Base-by-base conservation (phyloP, 306 rosid species). In the Pachyrhizus erosus region DNA sequence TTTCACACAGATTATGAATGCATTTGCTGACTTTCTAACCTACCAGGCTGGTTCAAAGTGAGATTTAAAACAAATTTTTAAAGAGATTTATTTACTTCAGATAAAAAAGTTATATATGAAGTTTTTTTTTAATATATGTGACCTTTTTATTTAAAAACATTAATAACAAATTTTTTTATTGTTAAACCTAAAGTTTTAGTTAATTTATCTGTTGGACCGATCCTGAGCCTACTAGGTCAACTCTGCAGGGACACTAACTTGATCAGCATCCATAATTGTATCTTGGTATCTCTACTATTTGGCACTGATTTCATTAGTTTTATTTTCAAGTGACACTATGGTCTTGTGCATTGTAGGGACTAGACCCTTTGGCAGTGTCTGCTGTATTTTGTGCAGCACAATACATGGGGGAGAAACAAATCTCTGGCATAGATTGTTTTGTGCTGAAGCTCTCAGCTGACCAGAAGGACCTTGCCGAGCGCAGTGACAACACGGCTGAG, bases 401-500 rank as follows among this genome's bases (percentile, higher is more conserved):
- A 81, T 88, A 89, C 88, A 89, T 92, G 88, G 99, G 99, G 31
- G 99, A 96, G 73, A 93, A 92, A 78, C 87, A 82, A 86, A 91
- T 92, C 86, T 70, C 83, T 27, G 91, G 85, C 77, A 80, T 76
- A 2, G 94, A 96, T 67, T 96, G 99, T 61, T 96, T 96, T 62
- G 87, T 93, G n/a, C 40, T 96, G 37, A 93, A 93, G 66, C 85
- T 96, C 18, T 89, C 93, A 4, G 94, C 96, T 0, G 96, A 93
- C 76, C 98, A 89, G 57, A 85, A 87, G 64, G 97, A 92, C 70
- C 88, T 96, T 3, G 83, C 61, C 0, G 97, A 91, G 12, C 90
- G 99, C 0, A 92, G 97, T 24, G 99, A 96, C 17, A 92, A 55
- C 91, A 93, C 98, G 1, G 99, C 99, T 0, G 99, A 96, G 86